These are phyloP conservation scores for Lactarius quietus DNA, from an alignment of 768 basidiomycete genomes.

Conservation along the genomic window DNA sequence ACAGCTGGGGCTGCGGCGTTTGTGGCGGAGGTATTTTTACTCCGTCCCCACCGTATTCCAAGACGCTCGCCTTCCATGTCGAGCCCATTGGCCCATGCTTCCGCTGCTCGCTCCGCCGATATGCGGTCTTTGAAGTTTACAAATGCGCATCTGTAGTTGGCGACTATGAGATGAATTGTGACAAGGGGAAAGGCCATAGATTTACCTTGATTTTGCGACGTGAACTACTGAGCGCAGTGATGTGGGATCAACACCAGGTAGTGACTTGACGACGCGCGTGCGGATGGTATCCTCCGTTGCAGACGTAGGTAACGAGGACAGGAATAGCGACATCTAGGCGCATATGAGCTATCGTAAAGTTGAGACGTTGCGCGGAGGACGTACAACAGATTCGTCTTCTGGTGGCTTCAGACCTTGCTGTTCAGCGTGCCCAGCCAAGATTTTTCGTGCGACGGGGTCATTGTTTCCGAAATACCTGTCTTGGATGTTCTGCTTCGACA, in stretches of 20 bases:
- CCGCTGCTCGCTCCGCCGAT: slow-evolving; percentile 84
- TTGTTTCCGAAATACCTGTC: slow-evolving; percentile 91
- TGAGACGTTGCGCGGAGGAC: slow-evolving; percentile 33
- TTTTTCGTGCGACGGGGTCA: slow-evolving; percentile 93
- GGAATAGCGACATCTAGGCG: slow-evolving; percentile 76
- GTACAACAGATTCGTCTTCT: slow-evolving; percentile 79
- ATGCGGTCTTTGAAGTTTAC: slow-evolving; percentile 84
- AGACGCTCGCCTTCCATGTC: slow-evolving; percentile 77
- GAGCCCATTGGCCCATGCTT: slow-evolving; percentile 86
- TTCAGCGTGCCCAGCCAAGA: slow-evolving; percentile 76
- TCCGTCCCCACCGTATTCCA: slow-evolving; percentile 86
- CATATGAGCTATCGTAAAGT: slow-evolving; percentile 20
- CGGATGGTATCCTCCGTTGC: slow-evolving; percentile 74
- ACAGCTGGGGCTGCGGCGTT: background rate
- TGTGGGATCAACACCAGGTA: slow-evolving; percentile 58
- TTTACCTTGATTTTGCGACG: slow-evolving; percentile 72
- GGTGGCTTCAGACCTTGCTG: slow-evolving; percentile 83
- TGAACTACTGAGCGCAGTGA: slow-evolving; percentile 83
- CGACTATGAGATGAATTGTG: background rate
- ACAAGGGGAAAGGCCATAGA: background rate
- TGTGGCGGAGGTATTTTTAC: slow-evolving; percentile 36
- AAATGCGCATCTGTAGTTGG: slow-evolving; percentile 74
- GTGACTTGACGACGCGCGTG: slow-evolving; percentile 61
- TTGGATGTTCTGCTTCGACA: slow-evolving; percentile 89
- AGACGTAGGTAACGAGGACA: slow-evolving; percentile 66